These are phyloP conservation scores for Aspergillus quadricinctus DNA, from an alignment of 2,329 filamentous ascomycete genomes.

Conservation along the genomic window DNA sequence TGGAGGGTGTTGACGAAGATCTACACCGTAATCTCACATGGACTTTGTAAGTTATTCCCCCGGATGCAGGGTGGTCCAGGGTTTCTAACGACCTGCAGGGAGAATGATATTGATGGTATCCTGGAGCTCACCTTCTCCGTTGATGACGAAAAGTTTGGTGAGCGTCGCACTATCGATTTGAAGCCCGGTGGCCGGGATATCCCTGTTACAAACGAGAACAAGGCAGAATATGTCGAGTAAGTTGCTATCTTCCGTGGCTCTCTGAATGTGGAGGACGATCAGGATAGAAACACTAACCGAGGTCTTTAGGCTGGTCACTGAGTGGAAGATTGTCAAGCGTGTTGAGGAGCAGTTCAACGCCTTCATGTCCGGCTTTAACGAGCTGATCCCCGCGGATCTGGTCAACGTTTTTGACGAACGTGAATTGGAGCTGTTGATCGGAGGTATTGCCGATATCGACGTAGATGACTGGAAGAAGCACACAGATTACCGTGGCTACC, in stretches of 20 bases:
- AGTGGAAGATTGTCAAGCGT: constrained; percentile 98
- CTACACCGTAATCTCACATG: constrained; percentile 95
- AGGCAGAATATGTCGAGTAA: constrained; percentile 95
- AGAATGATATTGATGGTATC: constrained; percentile 94
- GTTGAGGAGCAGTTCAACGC: constrained; percentile 98
- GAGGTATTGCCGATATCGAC: constrained; percentile 99
- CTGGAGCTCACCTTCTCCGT: constrained; percentile 95
- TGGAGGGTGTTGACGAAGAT: constrained; percentile 98
- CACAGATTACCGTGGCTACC: constrained; percentile 97
- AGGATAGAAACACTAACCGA: constrained; percentile 2
- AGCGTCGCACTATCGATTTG: constrained; percentile 88
- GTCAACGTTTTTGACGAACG: constrained; percentile 99
- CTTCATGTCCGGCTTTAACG: constrained; percentile 95
- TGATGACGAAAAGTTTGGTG: constrained; percentile 94
- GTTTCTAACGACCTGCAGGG: constrained; percentile 43
- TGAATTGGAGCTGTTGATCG: constrained; percentile 91
- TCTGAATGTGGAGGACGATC: background rate
- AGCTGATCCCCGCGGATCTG: constrained; percentile 91
- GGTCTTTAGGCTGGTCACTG: constrained; percentile 70
- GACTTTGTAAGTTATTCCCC: constrained; percentile 63
- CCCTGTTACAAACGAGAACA: constrained; percentile 97
- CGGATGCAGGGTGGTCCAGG: background rate
- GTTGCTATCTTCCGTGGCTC: constrained; percentile 24
- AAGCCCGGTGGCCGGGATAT: constrained; percentile 88
- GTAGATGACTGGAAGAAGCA: constrained; percentile 99